Evolutionary conservation across 176 grass and related monocot genomes (phyloP).

Genomic region (Oryza glumipatula): DNA sequence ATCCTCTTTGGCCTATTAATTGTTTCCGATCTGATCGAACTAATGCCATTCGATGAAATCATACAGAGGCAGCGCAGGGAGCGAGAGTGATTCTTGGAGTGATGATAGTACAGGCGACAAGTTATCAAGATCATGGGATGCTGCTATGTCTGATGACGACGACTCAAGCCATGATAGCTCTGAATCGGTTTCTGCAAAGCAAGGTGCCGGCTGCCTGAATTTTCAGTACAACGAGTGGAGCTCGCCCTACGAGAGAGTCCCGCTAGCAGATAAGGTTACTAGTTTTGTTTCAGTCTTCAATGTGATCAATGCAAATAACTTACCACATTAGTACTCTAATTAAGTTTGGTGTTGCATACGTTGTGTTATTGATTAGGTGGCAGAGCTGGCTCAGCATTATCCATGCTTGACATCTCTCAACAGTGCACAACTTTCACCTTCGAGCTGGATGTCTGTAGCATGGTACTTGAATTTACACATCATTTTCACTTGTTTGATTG

Average conservation of each 20-base stretch:
- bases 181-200: not conserved
- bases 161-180: constrained; percentile 28
- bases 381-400: constrained; percentile 53
- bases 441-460: constrained; percentile 80
- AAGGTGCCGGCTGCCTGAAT: constrained; percentile 28
- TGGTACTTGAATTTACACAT: constrained; percentile 49
- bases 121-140: constrained; percentile 65
- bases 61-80: constrained; percentile 20
- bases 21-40: no score
- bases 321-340: not conserved
- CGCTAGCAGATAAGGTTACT: no score
- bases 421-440: constrained; percentile 71
- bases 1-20: not conserved
- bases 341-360: constrained; percentile 19
- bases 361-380: constrained; percentile 38
- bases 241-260: constrained; percentile 58
- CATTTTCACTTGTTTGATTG: not conserved
- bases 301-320: not conserved
- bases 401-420: constrained; percentile 54
- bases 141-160: constrained; percentile 61
- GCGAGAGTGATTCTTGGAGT: constrained; percentile 75
- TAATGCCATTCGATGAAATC: not conserved
- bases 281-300: not conserved
- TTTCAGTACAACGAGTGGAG: constrained; percentile 64
- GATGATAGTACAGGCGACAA: constrained; percentile 59